These are phyloP conservation scores for Plasmopara halstedii DNA, from an alignment of 352 stramenopile species.

Conservation along the genomic window DNA sequence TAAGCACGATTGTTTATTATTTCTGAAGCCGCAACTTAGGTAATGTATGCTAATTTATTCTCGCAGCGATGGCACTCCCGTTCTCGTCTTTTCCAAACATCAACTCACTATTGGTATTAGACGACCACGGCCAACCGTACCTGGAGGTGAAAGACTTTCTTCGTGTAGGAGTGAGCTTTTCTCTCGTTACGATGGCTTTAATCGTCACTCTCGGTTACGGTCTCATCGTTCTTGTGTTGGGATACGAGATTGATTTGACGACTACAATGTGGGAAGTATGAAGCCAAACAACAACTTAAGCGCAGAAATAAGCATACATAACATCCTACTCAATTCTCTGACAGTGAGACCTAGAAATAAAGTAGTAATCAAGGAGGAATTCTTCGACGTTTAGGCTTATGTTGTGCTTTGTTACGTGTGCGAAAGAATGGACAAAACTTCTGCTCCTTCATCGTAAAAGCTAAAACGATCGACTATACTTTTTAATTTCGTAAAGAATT, in stretches of 20 bases:
- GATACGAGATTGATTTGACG: slow-evolving; percentile 58
- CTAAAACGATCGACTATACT: slow-evolving; percentile 93
- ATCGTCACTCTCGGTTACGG: slow-evolving; percentile 83
- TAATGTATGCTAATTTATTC: not conserved
- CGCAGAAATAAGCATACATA: not conserved
- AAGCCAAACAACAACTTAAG: not conserved
- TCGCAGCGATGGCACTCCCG: slow-evolving; percentile 79
- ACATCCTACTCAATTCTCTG: not conserved
- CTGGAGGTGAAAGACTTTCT: slow-evolving; percentile 85
- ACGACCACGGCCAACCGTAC: slow-evolving; percentile 85
- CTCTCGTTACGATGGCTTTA: slow-evolving; percentile 70
- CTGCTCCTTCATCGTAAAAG: too few species aligned
- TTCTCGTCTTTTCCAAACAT: slow-evolving; percentile 93
- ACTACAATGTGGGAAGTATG: slow-evolving; percentile 23
- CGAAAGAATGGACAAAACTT: too few species aligned
- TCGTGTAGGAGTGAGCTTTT: slow-evolving; percentile 79
- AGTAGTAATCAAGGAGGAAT: not conserved
- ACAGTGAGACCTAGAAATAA: not conserved
- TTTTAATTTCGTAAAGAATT: slow-evolving; percentile 98
- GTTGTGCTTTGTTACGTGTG: too few species aligned
- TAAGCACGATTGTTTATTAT: slow-evolving; percentile 17
- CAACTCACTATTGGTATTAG: slow-evolving; percentile 86
- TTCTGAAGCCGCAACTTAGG: not conserved
- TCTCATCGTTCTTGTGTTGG: slow-evolving; percentile 77
- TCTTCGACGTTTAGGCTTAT: too few species aligned